These are phyloP conservation scores for Flaveria trinervia DNA, from an alignment of 129 eudicot species.

Conservation along the genomic window DNA sequence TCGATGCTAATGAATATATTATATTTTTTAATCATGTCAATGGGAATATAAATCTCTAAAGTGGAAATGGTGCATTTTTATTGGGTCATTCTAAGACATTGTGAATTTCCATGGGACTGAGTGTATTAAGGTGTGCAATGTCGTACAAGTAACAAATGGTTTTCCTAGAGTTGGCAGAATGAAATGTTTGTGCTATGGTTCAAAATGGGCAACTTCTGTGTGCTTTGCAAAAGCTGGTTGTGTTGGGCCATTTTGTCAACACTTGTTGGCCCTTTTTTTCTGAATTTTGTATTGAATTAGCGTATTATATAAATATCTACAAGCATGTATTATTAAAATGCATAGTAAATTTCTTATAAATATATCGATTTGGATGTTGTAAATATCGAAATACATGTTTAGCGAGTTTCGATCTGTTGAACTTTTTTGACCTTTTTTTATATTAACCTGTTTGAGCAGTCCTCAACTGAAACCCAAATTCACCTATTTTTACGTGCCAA, in stretches of 20 bases:
- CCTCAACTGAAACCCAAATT: background rate
- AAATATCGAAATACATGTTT: background rate
- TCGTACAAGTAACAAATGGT: background rate
- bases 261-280: background rate
- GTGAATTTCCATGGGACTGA: background rate
- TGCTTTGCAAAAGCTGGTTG: background rate
- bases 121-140: background rate
- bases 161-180: slow-evolving; percentile 13
- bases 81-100: background rate
- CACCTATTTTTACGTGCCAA: background rate
- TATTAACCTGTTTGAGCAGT: background rate
- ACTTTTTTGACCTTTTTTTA: background rate
- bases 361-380: background rate
- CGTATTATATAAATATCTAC: background rate
- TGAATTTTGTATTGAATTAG: background rate
- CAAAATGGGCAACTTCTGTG: background rate
- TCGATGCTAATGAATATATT: background rate
- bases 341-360: background rate
- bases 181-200: background rate
- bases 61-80: background rate
- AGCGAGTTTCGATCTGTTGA: background rate
- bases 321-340: background rate
- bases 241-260: background rate
- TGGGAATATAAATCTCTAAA: background rate
- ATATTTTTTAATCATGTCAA: background rate